Percentiles rank a stretch among this genome's conserved stretches.
Evolutionary conservation across 1,284 basidiomycete genomes (phyloP).

Genomic region (Taiwanofungus camphoratus): DNA sequence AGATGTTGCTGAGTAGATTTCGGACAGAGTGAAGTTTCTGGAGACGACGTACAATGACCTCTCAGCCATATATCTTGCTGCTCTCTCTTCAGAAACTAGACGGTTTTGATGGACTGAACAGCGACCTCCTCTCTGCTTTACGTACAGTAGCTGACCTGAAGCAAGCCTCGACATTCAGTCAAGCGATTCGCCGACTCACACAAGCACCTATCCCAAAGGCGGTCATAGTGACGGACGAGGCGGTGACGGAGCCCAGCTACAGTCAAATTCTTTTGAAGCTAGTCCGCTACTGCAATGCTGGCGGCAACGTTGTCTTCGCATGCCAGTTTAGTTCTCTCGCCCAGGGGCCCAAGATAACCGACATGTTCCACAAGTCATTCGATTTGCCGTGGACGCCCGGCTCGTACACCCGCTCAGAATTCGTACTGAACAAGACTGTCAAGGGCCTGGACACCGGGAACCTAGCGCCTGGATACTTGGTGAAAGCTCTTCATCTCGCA

Average conservation of each 20-base stretch:
- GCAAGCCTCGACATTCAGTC: neutral
- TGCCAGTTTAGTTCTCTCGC: constrained; percentile 10
- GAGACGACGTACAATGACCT: neutral
- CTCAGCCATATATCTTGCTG: neutral
- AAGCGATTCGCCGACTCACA: constrained; percentile 1
- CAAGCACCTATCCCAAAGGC: neutral
- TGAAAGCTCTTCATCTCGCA: constrained; percentile 5
- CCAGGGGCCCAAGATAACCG: neutral
- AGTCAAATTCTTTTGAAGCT: constrained; percentile 8
- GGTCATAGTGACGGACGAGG: constrained; percentile 2
- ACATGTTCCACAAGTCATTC: constrained; percentile 11
- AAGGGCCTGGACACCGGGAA: constrained; percentile 5
- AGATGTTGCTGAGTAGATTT: too few species aligned
- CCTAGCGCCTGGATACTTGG: constrained; percentile 6
- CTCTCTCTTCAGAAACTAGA: neutral
- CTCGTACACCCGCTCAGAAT: neutral
- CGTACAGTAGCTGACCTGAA: neutral
- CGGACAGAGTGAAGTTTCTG: neutral
- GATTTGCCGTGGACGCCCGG: constrained; percentile 11
- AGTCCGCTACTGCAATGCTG: constrained; percentile 8
- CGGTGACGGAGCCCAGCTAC: constrained; percentile 3
- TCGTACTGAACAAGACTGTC: constrained; percentile 13
- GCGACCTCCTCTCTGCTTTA: neutral
- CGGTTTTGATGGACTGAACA: neutral
- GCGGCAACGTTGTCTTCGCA: constrained; percentile 13